Evolutionary conservation across 1,139 yeast species (phyloP), one percentile per base, ranked within the genome.

Genomic region (Saccharomycopsis hybrid): DNA sequence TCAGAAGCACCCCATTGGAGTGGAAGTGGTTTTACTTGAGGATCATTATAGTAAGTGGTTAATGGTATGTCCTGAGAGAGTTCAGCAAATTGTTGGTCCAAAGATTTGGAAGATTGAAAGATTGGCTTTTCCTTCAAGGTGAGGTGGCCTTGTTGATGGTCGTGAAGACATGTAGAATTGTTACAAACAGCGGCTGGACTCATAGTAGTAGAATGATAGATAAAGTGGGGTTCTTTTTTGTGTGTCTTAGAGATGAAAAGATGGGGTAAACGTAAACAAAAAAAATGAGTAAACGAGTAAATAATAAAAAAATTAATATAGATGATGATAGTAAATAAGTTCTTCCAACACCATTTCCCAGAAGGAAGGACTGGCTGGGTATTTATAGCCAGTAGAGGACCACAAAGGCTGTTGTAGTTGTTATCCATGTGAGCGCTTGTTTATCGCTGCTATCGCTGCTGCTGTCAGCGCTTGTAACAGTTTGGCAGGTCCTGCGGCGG

Each of bases 41-140:
- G 63, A 57, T 77, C 83, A 48, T 70, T 69, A 1, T 80, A 67
- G 56, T 73, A 74, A 1, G 83, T 77, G 8, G 82, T 71, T 47
- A 78, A 62, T 29, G 69, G 66, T 40, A 73, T 61, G 40, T 68
- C 65, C 13, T 61, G 56, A 18, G 39, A 27, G 18, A 52, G 36
- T 36, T 44, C 40, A n/a, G 68, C 68, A 52, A 60, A 65, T 33
- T 60, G 55, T 18, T 65, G 64, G n/a, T 61, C 61, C 18, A 61
- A 55, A 29, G 65, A 56, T 2, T 64, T 48, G 46, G 65, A 64
- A 41, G 58, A 55, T 43, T 54, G 51, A 33, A 62, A 57, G 47
- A 45, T 5, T 18, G 41, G 38, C 5, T 42, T 39, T n/a, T 11
- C 54, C 57, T 47, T 30, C 25, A 48, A 5, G 5, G 31, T 13